Base-by-base conservation (phyloP, 352 stramenopile genomes). In the Phytopythium kandeliae region DNA sequence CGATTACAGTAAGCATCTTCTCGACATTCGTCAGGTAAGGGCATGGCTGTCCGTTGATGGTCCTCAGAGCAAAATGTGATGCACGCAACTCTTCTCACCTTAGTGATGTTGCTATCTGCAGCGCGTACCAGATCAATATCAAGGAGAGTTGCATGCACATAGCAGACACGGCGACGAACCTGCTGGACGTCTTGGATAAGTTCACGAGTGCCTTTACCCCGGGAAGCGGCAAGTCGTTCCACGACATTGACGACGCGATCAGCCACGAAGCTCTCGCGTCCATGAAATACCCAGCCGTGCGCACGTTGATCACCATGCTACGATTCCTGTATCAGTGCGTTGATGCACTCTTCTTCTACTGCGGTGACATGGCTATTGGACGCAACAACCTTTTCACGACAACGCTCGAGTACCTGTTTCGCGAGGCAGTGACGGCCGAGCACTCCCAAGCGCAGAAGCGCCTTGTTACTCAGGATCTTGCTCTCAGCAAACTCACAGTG, bases 311-410 rank as follows among this genome's bases (percentile, higher is more conserved):
- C 19, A 69, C 82, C 19, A 76, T 89, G 49, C 86, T 89, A 51
- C 75, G 70, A 60, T 89, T 92, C 43, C 89, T 85, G 79, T 92
- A 92, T 48, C 75, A 83, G 51, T 89, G 79, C 54, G 71, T 89
- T 33, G 79, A 92, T 44, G 54, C 66, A 22, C 86, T 92, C 45
- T 58, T 92, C 8, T 89, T 80, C 47, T 55, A 91, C 43, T 92
- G 79, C 47, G 74, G 82, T 15, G 65, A 71, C 17, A 87, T 92
- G 78, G 79, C 82, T 13, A 90, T 88, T 38, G 82, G 82, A 11
- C 65, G 83, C 15, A 67, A 74, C 7, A 92, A 87, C 60, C 65
- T 87, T 10, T 92, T 92, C 60, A 78, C 86, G 34, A 48, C 67
- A 6, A 63, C 74, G n/a, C 73, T 91, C 54, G 62, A 87, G n/a